Base-by-base conservation (phyloP, 1,139 yeast species). In the Kodamaea sp. region DNA sequence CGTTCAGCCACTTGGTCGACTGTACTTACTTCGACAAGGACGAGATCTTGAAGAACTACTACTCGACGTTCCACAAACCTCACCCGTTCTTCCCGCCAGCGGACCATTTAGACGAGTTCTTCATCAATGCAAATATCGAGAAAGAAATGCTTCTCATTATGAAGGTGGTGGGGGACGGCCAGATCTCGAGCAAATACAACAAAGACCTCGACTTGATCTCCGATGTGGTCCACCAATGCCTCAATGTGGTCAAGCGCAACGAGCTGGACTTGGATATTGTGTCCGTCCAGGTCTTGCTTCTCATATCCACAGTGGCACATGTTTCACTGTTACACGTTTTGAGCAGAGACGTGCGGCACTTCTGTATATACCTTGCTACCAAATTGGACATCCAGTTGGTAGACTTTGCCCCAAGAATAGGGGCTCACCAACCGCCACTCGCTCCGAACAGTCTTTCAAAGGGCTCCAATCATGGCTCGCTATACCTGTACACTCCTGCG, bases 101-200 rank as follows among this genome's bases (percentile, higher is more conserved):
- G 22, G 47, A 49, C 5, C 61, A 68, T 19, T 54, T 72, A 4
- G 33, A 50, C 9, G 41, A 47, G 2, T 71, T 59, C 38, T 43
- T 71, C 10, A 41, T 47, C 5, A 35, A 55, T 5, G 47, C 61
- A 1, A 62, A 65, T 0, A 44, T 59, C 22, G 64, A 63, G 22
- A 53, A 51, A 19, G 78, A 72, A 42, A 39, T 71, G n/a, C 32
- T 73, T 4, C 55, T 63, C 3, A 61, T 70, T 1, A 69, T 73
- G 73, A 69, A 70, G 41, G 45, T 72, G 3, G 53, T 73, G 15
- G 71, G 69, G 1, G 77, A 70, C 32, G 78, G 78, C 3, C 73
- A 70, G 41, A 49, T 61, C 3, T 39, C 58, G 4, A 57, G 51
- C 5, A 63, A 63, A 27, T 64, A 66, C 22, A 53, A 68, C 16